A percentile compares a stretch with the other conserved stretches of the same genome.
These are phyloP conservation scores for Hansenula lynferdii DNA, from an alignment of 1,139 yeast species.

Conservation along the genomic window DNA sequence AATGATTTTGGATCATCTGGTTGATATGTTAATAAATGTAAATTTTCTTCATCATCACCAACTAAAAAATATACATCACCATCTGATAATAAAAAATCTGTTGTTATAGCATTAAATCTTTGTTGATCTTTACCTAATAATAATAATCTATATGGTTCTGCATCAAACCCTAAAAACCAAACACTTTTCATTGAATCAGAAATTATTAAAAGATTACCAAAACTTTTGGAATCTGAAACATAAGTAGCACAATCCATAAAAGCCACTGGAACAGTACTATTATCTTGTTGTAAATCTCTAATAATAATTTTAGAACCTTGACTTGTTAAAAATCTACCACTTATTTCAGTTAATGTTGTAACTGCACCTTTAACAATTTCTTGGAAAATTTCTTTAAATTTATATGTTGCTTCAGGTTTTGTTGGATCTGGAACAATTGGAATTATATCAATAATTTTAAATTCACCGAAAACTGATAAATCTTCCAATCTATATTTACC, in stretches of 20 bases:
- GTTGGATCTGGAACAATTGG: constrained; percentile 91
- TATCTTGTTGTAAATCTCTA: constrained; percentile 79
- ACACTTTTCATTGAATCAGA: constrained; percentile 83
- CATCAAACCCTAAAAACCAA: constrained; percentile 86
- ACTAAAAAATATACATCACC: constrained; percentile 63
- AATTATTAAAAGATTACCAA: constrained; percentile 70
- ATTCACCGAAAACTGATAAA: constrained; percentile 74
- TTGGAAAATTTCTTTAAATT: constrained; percentile 67
- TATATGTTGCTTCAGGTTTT: constrained; percentile 77
- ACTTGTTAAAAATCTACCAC: constrained; percentile 79
- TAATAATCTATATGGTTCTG: constrained; percentile 89
- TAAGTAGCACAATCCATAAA: constrained; percentile 81
- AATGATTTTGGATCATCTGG: constrained; percentile 87
- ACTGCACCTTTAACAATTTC: constrained; percentile 88
- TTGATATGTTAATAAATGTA: constrained; percentile 80
- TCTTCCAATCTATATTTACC: constrained; percentile 81
- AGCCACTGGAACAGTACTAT: constrained; percentile 85
- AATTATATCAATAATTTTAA: constrained; percentile 69
- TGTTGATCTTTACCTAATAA: constrained; percentile 72
- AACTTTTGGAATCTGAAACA: constrained; percentile 74
- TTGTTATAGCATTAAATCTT: constrained; percentile 49
- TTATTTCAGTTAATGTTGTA: constrained; percentile 69
- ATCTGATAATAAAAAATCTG: constrained; percentile 71
- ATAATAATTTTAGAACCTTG: constrained; percentile 88
- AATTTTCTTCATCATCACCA: constrained; percentile 64